Evolutionary conservation across 345 rosid genomes (phyloP).

Genomic region (Boechera divaricarpa): DNA sequence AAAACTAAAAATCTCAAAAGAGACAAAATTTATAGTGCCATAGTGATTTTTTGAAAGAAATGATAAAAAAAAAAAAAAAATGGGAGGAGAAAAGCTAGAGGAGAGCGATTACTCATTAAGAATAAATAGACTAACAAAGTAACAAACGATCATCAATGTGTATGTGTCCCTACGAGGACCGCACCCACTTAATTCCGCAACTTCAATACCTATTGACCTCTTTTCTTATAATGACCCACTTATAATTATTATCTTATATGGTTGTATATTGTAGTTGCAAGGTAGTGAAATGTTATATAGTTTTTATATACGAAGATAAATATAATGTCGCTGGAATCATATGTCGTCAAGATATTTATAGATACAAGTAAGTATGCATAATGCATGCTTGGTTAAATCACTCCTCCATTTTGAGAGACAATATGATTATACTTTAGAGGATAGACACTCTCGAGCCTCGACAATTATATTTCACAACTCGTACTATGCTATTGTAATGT

Average conservation of each 20-base stretch:
- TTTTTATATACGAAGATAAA: not conserved
- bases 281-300: constrained; percentile 11
- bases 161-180: constrained; percentile 48
- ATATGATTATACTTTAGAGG: constrained; percentile 30
- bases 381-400: constrained; percentile 40
- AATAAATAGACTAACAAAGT: constrained; percentile 34
- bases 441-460: constrained; percentile 31
- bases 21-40: constrained; percentile 5
- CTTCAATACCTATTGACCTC: constrained; percentile 40
- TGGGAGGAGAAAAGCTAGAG: constrained; percentile 6
- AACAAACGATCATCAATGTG: constrained; percentile 41
- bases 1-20: not conserved
- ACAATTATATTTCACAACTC: constrained; percentile 23
- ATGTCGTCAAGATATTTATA: constrained; percentile 11
- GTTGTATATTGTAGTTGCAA: constrained; percentile 33
- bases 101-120: constrained; percentile 24
- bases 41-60: constrained; percentile 12
- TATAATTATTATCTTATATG: constrained; percentile 23
- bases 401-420: constrained; percentile 36
- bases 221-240: constrained; percentile 33
- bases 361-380: constrained; percentile 19
- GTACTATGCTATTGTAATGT: constrained; percentile 27
- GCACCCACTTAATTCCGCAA: constrained; percentile 45
- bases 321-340: constrained; percentile 7
- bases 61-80: not conserved